Base-by-base conservation (phyloP, 2,329 filamentous ascomycete genomes). In the Colletotrichum sojae region DNA sequence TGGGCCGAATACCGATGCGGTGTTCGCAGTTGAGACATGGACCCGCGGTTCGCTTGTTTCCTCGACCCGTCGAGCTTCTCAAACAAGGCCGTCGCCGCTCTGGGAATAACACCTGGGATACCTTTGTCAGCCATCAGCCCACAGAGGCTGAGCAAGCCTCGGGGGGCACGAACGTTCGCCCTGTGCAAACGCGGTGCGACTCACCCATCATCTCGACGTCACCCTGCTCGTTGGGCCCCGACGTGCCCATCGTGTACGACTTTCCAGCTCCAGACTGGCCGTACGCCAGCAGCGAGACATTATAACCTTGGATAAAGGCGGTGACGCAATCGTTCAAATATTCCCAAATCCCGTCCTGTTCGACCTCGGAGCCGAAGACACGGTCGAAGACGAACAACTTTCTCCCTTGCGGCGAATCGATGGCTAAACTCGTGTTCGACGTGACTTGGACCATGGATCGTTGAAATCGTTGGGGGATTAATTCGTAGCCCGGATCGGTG, bases 171-270 rank as follows among this genome's bases (percentile, higher is more conserved):
- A 46, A 22, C 49, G 20, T 18, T 36, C 5, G 46, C 25, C 43
- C 59, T 43, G 58, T 15, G 4, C 43, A 13, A 12, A 55, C 45
- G 45, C 48, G 25, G 67, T 61, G 67, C 45, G 61, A 82, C 92
- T 80, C 87, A 96, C 94, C 94, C 92, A 95, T 96, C 36, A 89
- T 81, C 8, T 91, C 88, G 36, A 85, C 73, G 75, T 95, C 87
- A 27, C 84, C 86, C 76, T 97, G 92, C 76, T 98, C 95, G 22
- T 81, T 81, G 2, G 95, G 94, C 5, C 94, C 94, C 0, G 95
- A 94, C 0, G 96, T 99, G 66, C 96, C 96, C 96, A 99, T 99
- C 0, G 96, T 99, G 78, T 97, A 98, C 3, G 95, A 98, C 83
- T 99, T 99, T 74, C 96, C 96, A 12, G 96, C 94, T 65, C 96